Percentiles rank a stretch among this genome's conserved stretches.
These are phyloP conservation scores for Hemerocallis citrina DNA, from an alignment of 106 monocot genomes.

Conservation along the genomic window DNA sequence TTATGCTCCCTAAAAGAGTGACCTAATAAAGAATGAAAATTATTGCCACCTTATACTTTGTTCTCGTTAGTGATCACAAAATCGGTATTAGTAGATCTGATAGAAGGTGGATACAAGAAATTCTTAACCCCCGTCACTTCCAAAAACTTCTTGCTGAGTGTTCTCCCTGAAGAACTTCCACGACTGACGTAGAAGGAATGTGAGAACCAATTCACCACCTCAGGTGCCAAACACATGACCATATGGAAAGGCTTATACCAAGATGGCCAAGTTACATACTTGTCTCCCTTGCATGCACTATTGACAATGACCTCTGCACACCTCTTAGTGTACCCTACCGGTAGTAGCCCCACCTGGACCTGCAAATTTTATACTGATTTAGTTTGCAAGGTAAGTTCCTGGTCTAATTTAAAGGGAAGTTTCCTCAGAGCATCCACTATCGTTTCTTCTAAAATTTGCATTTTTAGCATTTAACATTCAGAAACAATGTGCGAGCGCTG, in stretches of 20 bases:
- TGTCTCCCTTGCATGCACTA: constrained; percentile 48
- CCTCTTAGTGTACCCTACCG: constrained; percentile 31
- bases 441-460: background rate
- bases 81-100: constrained; percentile 10
- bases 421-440: background rate
- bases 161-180: constrained; percentile 12
- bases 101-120: constrained; percentile 59
- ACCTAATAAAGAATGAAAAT: no score
- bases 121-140: constrained; percentile 46
- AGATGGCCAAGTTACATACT: constrained; percentile 64
- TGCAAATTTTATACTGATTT: constrained; percentile 11
- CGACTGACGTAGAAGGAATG: constrained; percentile 27
- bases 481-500: no score
- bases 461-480: no score
- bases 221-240: constrained; percentile 49
- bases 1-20: no score
- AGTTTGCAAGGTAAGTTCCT: background rate
- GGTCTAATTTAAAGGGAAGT: background rate
- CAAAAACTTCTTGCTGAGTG: constrained; percentile 50
- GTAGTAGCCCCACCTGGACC: constrained; percentile 55
- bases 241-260: constrained; percentile 46
- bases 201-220: constrained; percentile 42
- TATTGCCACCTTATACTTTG: no score
- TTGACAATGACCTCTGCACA: constrained; percentile 45
- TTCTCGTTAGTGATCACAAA: constrained; percentile 1